A percentile compares a stretch with the other conserved stretches of the same genome.
Conservation (phyloP, 345 rosid genomes). For the Carallia brachiata region DNA sequence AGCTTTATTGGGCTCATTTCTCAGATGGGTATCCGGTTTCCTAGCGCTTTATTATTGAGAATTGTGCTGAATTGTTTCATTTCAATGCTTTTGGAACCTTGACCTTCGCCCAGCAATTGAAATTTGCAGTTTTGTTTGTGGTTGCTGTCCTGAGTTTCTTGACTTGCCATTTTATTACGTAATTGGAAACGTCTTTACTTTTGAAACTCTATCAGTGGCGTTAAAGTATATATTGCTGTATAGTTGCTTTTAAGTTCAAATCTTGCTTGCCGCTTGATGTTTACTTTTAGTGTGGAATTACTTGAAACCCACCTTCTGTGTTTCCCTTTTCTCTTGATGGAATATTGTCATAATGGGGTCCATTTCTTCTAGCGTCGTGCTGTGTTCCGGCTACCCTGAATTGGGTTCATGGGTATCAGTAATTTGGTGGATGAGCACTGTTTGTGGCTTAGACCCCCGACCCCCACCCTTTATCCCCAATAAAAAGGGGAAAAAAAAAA, state of each 20-base stretch:
- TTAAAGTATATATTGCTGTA: background rate
- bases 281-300: background rate
- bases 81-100: background rate
- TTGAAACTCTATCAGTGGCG: too few species aligned
- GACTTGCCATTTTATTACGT: background rate
- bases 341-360: background rate
- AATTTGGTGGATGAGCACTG: too few species aligned
- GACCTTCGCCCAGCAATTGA: background rate
- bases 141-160: background rate
- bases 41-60: background rate
- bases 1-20: background rate
- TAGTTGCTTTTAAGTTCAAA: background rate
- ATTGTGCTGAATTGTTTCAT: background rate
- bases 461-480: too few species aligned
- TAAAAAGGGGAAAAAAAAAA: too few species aligned
- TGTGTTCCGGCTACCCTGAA: background rate
- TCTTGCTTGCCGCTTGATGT: background rate
- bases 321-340: background rate
- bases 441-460: too few species aligned
- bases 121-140: constrained; percentile 13
- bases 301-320: background rate
- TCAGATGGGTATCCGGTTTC: constrained; percentile 11
- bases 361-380: background rate
- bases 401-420: too few species aligned
- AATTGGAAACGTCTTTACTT: background rate